These are phyloP conservation scores for Colletotrichum scovillei DNA, from an alignment of 2,329 filamentous ascomycete species.

Conservation along the genomic window DNA sequence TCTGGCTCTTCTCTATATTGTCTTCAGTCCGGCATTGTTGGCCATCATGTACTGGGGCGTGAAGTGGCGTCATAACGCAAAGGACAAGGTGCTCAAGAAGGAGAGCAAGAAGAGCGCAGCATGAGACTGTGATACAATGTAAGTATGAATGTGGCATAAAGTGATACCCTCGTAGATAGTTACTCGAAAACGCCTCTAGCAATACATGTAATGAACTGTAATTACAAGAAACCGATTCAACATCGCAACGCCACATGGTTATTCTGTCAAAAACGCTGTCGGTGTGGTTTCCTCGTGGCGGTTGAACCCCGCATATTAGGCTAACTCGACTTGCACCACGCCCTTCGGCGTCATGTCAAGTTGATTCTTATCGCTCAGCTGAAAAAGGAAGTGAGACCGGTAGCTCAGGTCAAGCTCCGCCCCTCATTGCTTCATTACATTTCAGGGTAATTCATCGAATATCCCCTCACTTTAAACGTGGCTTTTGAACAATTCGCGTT, in stretches of 20 bases:
- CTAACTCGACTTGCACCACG: not conserved
- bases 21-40: constrained; percentile 52
- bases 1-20: constrained; percentile 54
- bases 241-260: not conserved
- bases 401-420: not conserved
- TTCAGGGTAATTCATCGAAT: not conserved
- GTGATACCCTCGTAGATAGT: constrained; percentile 11
- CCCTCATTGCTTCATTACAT: not conserved
- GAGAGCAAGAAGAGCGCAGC: not conserved
- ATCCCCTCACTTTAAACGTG: not conserved
- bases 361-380: not conserved
- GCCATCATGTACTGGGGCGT: constrained; percentile 55
- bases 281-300: not conserved
- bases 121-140: not conserved
- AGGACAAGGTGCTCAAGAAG: constrained; percentile 39
- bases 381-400: not conserved
- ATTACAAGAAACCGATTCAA: no score
- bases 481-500: not conserved
- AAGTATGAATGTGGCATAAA: not conserved
- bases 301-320: not conserved
- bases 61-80: constrained; percentile 53
- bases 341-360: not conserved
- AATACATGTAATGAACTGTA: not conserved
- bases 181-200: not conserved
- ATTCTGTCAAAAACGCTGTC: no score